phyloP scores from a whole-genome alignment of 2,329 filamentous ascomycete genomes.

The Didymella keratinophila region DNA sequence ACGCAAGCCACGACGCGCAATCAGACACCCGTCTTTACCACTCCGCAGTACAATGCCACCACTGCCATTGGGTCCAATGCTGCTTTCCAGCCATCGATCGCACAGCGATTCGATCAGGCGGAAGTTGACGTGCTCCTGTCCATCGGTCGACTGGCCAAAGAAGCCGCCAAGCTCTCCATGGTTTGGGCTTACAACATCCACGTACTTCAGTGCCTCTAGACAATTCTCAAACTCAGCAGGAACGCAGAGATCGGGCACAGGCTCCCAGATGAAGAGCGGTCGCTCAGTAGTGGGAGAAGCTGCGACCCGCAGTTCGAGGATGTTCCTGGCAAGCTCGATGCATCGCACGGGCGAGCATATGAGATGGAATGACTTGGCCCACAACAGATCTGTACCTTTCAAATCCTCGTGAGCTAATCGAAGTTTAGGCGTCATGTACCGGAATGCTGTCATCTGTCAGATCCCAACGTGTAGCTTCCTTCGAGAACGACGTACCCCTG shows the following conservation, averaged over 20 bases:
- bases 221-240: constrained; percentile 67
- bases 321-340: constrained; percentile 75
- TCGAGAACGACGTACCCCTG: constrained; percentile 54
- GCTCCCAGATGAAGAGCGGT: constrained; percentile 92
- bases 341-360: constrained; percentile 83
- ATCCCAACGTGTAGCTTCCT: neutral
- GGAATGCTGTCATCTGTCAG: constrained; percentile 66
- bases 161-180: constrained; percentile 87
- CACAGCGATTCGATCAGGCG: constrained; percentile 53
- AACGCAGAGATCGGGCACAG: constrained; percentile 86
- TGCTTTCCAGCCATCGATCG: constrained; percentile 47
- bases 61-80: constrained; percentile 47
- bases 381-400: constrained; percentile 66
- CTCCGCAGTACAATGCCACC: constrained; percentile 73
- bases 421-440: constrained; percentile 85
- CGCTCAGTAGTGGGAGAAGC: constrained; percentile 29
- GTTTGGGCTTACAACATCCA: constrained; percentile 78
- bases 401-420: constrained; percentile 79
- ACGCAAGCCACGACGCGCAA: constrained; percentile 50
- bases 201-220: constrained; percentile 59
- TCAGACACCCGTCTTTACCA: constrained; percentile 74
- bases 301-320: constrained; percentile 63
- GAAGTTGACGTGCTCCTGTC: constrained; percentile 47
- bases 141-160: constrained; percentile 65
- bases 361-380: constrained; percentile 82